phyloP scores from a whole-genome alignment of 108 stramenopile genomes.

The Cyclotella kingstonii region DNA sequence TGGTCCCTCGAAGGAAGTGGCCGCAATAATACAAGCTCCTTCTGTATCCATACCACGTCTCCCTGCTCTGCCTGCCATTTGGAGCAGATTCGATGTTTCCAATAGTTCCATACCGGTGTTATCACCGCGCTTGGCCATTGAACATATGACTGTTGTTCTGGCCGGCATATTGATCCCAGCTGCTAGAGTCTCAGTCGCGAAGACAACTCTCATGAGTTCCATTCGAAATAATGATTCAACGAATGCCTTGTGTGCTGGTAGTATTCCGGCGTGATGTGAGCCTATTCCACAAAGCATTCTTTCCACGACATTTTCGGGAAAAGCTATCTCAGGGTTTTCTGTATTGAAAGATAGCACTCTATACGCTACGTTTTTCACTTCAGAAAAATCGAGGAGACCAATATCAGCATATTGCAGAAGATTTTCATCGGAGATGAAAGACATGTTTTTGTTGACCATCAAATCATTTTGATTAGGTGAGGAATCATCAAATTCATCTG shows the following conservation, averaged over 20 bases:
- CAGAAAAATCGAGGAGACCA: slow-evolving; percentile 64
- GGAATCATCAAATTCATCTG: slow-evolving; percentile 36
- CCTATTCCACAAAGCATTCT: slow-evolving; percentile 79
- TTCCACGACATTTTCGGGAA: slow-evolving; percentile 53
- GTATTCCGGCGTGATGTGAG: slow-evolving; percentile 89
- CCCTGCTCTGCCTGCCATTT: slow-evolving; percentile 91
- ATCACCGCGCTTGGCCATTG: slow-evolving; percentile 81
- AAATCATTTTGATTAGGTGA: slow-evolving; percentile 12
- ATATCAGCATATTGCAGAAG: slow-evolving; percentile 58
- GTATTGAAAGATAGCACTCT: slow-evolving; percentile 70
- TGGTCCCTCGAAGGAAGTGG: slow-evolving; percentile 74
- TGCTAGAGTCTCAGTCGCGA: slow-evolving; percentile 94
- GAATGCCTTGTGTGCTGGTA: slow-evolving; percentile 90
- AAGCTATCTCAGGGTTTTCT: slow-evolving; percentile 76
- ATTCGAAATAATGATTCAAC: slow-evolving; percentile 83
- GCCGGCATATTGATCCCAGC: slow-evolving; percentile 92
- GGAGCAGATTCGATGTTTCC: slow-evolving; percentile 77
- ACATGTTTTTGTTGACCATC: too few species aligned
- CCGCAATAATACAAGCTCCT: slow-evolving; percentile 75
- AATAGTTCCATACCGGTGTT: slow-evolving; percentile 59
- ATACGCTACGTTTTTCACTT: slow-evolving; percentile 60
- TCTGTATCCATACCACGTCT: slow-evolving; percentile 75
- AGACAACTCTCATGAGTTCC: slow-evolving; percentile 87
- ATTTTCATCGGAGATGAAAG: slow-evolving; percentile 55
- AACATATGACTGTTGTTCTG: slow-evolving; percentile 84